Percentiles rank a stretch among this genome's conserved stretches.
phyloP scores from a whole-genome alignment of 2,329 filamentous ascomycete species.

The Chaetomiaceae sp. region DNA sequence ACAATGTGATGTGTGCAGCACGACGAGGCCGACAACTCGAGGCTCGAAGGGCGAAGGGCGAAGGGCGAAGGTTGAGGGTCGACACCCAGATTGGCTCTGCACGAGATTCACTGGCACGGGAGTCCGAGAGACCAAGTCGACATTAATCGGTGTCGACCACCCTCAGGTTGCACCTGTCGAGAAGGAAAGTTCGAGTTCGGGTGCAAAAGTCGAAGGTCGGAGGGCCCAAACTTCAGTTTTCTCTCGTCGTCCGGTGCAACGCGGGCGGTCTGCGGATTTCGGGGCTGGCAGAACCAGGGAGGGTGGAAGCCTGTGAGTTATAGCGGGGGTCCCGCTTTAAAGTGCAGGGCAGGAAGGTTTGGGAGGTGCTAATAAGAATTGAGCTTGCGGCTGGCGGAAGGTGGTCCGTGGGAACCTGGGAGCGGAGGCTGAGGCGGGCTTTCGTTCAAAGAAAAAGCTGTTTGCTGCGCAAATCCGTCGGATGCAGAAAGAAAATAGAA shows the following conservation, averaged over 20 bases:
- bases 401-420: too few relatives aligned
- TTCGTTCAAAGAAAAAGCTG: too few relatives aligned
- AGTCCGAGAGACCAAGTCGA: constrained; percentile 5
- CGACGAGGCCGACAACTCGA: not conserved
- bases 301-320: constrained; percentile 17
- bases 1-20: not conserved
- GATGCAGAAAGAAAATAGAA: not conserved
- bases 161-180: constrained; percentile 12
- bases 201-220: constrained; percentile 17
- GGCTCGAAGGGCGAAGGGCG: not conserved
- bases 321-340: constrained; percentile 24
- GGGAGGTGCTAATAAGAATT: not conserved
- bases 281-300: constrained; percentile 22
- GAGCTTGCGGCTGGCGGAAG: too few relatives aligned
- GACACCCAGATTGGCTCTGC: not conserved
- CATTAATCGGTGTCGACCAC: constrained; percentile 18
- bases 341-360: constrained; percentile 13
- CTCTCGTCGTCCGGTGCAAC: constrained; percentile 30
- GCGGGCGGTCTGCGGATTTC: constrained; percentile 26
- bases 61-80: not conserved
- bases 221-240: constrained; percentile 22
- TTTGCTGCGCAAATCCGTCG: constrained; percentile 11
- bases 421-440: too few relatives aligned
- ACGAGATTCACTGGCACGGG: not conserved
- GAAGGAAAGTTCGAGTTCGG: constrained; percentile 4